Percentiles rank a stretch among this genome's conserved stretches.
phyloP scores from a whole-genome alignment of 768 basidiomycete genomes.

The Leccinum barrowsii region DNA sequence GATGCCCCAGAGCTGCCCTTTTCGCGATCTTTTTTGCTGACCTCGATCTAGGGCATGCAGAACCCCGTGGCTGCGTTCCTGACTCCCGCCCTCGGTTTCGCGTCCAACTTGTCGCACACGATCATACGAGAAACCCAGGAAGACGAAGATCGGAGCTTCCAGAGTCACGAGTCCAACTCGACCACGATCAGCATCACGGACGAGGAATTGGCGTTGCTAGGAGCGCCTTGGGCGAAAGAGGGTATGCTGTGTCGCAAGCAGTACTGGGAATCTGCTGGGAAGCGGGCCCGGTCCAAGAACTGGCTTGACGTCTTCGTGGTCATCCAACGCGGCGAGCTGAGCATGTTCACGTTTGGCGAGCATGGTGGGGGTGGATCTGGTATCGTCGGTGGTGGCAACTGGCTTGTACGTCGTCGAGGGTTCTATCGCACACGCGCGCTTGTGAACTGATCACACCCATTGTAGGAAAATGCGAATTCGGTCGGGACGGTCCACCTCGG shows the following conservation, averaged over 20 bases:
- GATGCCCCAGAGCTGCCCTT: constrained; percentile 7
- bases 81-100: constrained; percentile 90
- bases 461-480: constrained; percentile 77
- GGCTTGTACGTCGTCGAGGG: constrained; percentile 69
- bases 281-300: constrained; percentile 80
- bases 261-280: constrained; percentile 85
- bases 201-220: constrained; percentile 91
- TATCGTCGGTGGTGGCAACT: constrained; percentile 93
- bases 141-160: constrained; percentile 69
- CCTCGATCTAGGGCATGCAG: constrained; percentile 46
- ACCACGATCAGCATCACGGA: constrained; percentile 87
- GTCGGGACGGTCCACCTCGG: constrained; percentile 83
- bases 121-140: constrained; percentile 95
- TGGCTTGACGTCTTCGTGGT: constrained; percentile 98
- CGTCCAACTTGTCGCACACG: constrained; percentile 90
- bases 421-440: neutral
- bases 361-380: constrained; percentile 55
- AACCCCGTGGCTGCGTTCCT: constrained; percentile 68
- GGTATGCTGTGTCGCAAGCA: constrained; percentile 94
- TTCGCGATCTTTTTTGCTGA: neutral
- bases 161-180: constrained; percentile 60
- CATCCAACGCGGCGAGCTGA: constrained; percentile 89
- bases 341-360: constrained; percentile 94
- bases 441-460: constrained; percentile 5
- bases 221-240: constrained; percentile 99